phyloP scores from a whole-genome alignment of 257 asterid genomes.

The Prunella vulgaris region DNA sequence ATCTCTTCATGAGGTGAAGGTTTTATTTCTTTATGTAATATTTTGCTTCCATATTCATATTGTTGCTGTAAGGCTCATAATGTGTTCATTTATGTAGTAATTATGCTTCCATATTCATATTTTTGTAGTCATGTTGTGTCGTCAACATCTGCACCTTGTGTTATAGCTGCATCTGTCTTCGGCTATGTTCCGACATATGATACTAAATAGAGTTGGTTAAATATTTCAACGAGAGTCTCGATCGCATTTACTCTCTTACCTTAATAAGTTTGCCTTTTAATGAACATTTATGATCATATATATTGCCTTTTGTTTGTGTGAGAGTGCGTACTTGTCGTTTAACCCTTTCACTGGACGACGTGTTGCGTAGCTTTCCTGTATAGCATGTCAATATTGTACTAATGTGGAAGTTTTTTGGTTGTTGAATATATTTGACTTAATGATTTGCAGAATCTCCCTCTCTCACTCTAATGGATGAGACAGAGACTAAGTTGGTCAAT shows the following conservation, averaged over 20 bases:
- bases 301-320: neutral
- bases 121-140: too few relatives aligned
- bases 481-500: constrained; percentile 81
- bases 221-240: too few relatives aligned
- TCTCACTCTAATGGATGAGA: constrained; percentile 54
- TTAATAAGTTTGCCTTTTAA: neutral
- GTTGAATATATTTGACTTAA: too few relatives aligned
- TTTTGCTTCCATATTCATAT: neutral
- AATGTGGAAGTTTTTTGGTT: too few relatives aligned
- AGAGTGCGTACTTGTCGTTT: too few relatives aligned
- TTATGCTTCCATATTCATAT: too few relatives aligned
- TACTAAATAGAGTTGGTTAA: neutral
- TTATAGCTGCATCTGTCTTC: neutral
- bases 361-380: neutral
- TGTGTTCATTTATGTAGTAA: too few relatives aligned
- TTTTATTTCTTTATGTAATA: neutral
- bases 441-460: too few relatives aligned
- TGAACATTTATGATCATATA: neutral
- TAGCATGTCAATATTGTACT: neutral
- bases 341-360: neutral
- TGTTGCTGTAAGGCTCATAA: too few relatives aligned
- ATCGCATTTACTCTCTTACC: neutral
- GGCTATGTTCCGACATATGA: neutral
- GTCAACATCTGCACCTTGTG: neutral
- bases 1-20: too few relatives aligned